Evolutionary conservation across 2,329 filamentous ascomycete genomes (phyloP), one percentile per base, ranked within the genome.

Genomic region (Sporothrix mexicana): DNA sequence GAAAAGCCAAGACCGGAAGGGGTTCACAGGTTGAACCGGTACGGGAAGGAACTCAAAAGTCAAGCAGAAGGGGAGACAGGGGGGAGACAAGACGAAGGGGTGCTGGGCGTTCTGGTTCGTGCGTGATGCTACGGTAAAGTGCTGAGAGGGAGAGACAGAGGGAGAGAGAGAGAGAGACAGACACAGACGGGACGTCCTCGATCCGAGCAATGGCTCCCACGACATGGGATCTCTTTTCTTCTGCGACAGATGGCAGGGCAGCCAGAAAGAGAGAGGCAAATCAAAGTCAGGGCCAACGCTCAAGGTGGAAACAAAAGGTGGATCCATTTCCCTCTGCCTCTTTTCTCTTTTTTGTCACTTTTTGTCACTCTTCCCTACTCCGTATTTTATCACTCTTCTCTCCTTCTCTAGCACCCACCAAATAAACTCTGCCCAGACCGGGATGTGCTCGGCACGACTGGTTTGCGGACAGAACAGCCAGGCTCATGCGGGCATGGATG

Each of bases 201-300:
- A 69, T 69, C 67, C 67, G 67, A 68, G 61, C 41, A 64, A 66
- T 12, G 23, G 45, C 23, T 36, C 64, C 64, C 45, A 67, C 23
- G 15, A 36, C 64, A 36, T 67, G 55, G 70, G 59, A 67, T 9
- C 49, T 20, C 43, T 45, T 45, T 15, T 36, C n/a, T 68, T 17
- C 51, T 72, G 70, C 62, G 62, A 69, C 70, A 71, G 17, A 7
- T n/a, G n/a, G n/a, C n/a, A n/a, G n/a, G n/a, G n/a, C n/a, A n/a
- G n/a, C n/a, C n/a, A n/a, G n/a, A n/a, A n/a, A n/a, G n/a, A n/a
- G n/a, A n/a, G n/a, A n/a, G n/a, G n/a, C n/a, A n/a, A n/a, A n/a
- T n/a, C n/a, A n/a, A 20, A 41, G 45, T 36, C 51, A 61, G 51
- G 20, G n/a, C 55, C n/a, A 36, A 30, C 5, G 20, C 47, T 41